Evolutionary conservation across 768 basidiomycete genomes (phyloP).

Genomic region (Astraeus odoratus): DNA sequence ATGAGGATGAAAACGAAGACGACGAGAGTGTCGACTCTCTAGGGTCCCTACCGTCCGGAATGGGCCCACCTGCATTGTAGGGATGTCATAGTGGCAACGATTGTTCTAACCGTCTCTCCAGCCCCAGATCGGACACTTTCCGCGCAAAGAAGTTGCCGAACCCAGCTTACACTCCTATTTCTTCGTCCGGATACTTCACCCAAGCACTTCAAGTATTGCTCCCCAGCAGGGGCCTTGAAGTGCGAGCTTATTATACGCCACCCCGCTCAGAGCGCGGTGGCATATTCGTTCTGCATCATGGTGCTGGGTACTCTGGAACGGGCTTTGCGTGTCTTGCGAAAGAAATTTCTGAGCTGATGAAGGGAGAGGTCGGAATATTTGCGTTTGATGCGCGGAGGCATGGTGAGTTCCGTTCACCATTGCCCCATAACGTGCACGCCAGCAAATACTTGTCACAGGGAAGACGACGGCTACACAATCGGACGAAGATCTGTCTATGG

Average conservation of each 20-base stretch:
- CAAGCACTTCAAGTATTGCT: conserved; percentile 77
- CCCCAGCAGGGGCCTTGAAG: conserved; percentile 51
- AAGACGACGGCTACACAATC: conserved; percentile 19
- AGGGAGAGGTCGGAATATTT: conserved; percentile 74
- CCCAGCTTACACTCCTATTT: conserved; percentile 68
- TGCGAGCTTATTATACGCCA: conserved; percentile 80
- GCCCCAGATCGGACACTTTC: conserved; percentile 20
- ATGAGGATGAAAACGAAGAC: conserved; percentile 35
- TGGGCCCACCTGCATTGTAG: conserved; percentile 61
- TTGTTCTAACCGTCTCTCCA: conserved; percentile 13
- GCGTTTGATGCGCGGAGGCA: conserved; percentile 82
- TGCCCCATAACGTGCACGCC: neutral
- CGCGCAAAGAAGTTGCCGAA: conserved; percentile 37
- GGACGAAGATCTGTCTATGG: conserved; percentile 50
- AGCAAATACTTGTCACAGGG: conserved; percentile 9
- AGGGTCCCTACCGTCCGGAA: conserved; percentile 51
- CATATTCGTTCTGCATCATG: conserved; percentile 90
- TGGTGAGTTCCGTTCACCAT: conserved; percentile 42
- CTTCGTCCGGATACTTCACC: conserved; percentile 67
- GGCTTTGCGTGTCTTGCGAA: conserved; percentile 90
- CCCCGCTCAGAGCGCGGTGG: conserved; percentile 44
- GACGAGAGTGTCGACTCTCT: conserved; percentile 53
- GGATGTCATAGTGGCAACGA: conserved; percentile 21
- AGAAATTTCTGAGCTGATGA: conserved; percentile 53
- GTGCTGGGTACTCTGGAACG: conserved; percentile 86